phyloP scores from a whole-genome alignment of 768 basidiomycete genomes.

The Auricularia sp. region DNA sequence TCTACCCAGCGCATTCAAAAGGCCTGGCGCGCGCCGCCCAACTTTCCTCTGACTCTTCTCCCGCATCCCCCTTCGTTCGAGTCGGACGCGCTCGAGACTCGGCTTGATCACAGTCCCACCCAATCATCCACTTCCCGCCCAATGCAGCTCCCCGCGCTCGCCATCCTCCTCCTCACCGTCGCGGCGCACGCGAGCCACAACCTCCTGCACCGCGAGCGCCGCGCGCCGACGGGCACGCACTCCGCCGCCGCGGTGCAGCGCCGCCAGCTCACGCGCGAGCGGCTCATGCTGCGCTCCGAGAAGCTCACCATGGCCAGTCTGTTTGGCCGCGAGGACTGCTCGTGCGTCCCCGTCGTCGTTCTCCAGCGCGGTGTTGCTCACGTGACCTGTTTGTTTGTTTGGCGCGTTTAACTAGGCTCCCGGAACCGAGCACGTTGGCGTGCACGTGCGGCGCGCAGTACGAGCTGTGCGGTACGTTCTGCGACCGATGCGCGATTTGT shows the following conservation, averaged over 20 bases:
- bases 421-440: background rate
- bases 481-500: too few species aligned
- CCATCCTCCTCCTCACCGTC: too few species aligned
- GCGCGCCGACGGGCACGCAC: background rate
- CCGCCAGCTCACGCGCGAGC: background rate
- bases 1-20: too few species aligned
- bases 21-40: too few species aligned
- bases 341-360: background rate
- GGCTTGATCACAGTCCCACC: too few species aligned
- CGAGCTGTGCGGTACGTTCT: background rate
- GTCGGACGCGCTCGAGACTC: too few species aligned
- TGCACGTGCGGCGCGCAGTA: background rate
- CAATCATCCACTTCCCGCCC: too few species aligned
- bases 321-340: background rate
- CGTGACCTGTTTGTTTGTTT: background rate
- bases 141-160: too few species aligned
- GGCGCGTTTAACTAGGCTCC: background rate
- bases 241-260: background rate
- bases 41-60: too few species aligned
- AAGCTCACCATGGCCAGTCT: background rate
- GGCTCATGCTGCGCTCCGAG: background rate
- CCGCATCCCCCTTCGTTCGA: too few species aligned
- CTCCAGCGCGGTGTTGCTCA: background rate
- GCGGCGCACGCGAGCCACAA: too few species aligned
- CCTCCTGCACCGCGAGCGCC: too few species aligned